Conservation (phyloP, 768 basidiomycete genomes). For the Suillus alpinus region DNA sequence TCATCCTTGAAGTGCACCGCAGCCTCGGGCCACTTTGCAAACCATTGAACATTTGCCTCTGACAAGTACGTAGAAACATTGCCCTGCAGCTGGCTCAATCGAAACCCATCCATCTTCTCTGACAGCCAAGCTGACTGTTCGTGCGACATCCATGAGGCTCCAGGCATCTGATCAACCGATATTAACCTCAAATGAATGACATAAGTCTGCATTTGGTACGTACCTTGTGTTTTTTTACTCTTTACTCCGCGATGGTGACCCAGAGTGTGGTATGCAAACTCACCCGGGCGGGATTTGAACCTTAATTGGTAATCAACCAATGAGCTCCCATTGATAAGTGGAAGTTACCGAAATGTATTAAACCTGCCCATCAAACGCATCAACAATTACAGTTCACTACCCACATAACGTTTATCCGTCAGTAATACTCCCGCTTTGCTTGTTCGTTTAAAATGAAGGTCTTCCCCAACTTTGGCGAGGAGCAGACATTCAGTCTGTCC, state of each 20-base stretch:
- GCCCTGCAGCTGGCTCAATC: neutral
- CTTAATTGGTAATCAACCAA: no score
- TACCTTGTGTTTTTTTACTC: neutral
- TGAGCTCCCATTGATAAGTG: no score
- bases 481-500: neutral
- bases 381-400: neutral
- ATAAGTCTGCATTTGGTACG: neutral
- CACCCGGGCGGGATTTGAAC: no score
- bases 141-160: neutral
- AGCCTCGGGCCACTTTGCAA: neutral
- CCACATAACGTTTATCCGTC: neutral
- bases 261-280: no score
- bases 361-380: neutral
- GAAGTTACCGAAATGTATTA: neutral
- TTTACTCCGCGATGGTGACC: no score
- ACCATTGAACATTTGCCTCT: neutral
- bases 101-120: neutral
- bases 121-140: neutral
- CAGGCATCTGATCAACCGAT: neutral
- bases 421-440: neutral
- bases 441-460: neutral
- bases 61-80: neutral
- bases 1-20: neutral
- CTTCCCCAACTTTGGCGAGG: neutral
- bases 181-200: neutral